Conservation (phyloP, 495 filamentous ascomycete species). For the Aspergillus avenaceus region DNA sequence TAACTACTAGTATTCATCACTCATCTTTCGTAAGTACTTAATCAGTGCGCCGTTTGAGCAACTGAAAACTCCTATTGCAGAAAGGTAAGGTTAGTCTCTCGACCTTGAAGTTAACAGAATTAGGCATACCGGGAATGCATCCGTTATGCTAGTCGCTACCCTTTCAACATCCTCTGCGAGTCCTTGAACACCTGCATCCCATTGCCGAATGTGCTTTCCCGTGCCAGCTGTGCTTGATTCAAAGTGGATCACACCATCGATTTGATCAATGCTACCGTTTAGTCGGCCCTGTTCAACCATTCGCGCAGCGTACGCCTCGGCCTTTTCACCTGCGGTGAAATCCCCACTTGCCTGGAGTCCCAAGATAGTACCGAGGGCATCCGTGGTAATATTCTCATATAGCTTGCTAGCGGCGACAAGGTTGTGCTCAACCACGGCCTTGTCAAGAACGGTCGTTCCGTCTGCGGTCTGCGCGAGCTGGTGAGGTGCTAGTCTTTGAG, state of each 20-base stretch:
- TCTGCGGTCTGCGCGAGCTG: constrained; percentile 86
- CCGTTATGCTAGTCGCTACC: constrained; percentile 52
- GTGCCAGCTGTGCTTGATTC: constrained; percentile 61
- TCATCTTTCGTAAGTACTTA: neutral
- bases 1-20: neutral
- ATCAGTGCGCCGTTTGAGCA: constrained; percentile 20
- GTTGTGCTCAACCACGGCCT: constrained; percentile 94
- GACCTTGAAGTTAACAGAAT: neutral
- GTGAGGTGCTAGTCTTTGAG: constrained; percentile 73
- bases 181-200: constrained; percentile 84
- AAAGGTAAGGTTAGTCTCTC: neutral
- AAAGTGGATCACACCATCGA: constrained; percentile 84
- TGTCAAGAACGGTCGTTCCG: constrained; percentile 88
- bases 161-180: constrained; percentile 86
- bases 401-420: constrained; percentile 78
- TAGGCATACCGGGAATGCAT: constrained; percentile 38
- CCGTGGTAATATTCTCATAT: constrained; percentile 84
- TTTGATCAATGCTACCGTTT: constrained; percentile 88
- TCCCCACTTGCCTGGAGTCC: constrained; percentile 51
- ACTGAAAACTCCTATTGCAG: constrained; percentile 12
- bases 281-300: constrained; percentile 96
- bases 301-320: constrained; percentile 83
- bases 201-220: constrained; percentile 66
- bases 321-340: constrained; percentile 63
- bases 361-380: constrained; percentile 70